Conservation (phyloP, 2,329 filamentous ascomycete genomes). For the Acrocalymma vagum region DNA sequence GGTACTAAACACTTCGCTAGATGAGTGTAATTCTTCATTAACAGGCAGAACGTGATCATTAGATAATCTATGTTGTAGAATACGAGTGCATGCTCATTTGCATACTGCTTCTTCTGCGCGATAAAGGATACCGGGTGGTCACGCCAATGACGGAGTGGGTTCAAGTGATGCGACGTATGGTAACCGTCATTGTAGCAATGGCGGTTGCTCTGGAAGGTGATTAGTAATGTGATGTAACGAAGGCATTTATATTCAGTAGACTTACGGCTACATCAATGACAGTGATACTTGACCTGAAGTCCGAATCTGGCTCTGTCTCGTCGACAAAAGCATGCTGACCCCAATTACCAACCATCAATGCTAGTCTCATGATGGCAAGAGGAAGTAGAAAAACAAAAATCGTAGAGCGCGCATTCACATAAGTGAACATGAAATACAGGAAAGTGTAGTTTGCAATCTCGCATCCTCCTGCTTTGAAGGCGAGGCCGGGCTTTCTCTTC, state of each 20-base stretch:
- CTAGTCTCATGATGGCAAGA: constrained; percentile 71
- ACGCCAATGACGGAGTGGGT: constrained; percentile 81
- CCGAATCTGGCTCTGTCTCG: constrained; percentile 75
- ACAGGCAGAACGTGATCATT: constrained; percentile 73
- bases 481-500: constrained; percentile 66
- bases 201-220: constrained; percentile 73
- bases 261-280: constrained; percentile 79
- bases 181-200: constrained; percentile 86
- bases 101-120: constrained; percentile 72
- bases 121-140: constrained; percentile 80
- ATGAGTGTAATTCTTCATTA: constrained; percentile 75
- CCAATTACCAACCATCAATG: constrained; percentile 85
- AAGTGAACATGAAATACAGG: constrained; percentile 60
- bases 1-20: constrained; percentile 77
- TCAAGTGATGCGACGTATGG: constrained; percentile 82
- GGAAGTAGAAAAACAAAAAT: constrained; percentile 74
- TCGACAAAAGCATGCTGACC: constrained; percentile 86
- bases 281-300: constrained; percentile 81
- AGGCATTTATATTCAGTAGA: constrained; percentile 17
- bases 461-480: constrained; percentile 65
- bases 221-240: constrained; percentile 9
- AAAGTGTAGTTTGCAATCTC: constrained; percentile 63
- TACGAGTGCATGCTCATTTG: constrained; percentile 73
- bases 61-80: constrained; percentile 85
- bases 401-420: constrained; percentile 63